Percentiles rank a stretch among this genome's conserved stretches.
phyloP scores from a whole-genome alignment of 805 yeast species.

The Candida ortonii region DNA sequence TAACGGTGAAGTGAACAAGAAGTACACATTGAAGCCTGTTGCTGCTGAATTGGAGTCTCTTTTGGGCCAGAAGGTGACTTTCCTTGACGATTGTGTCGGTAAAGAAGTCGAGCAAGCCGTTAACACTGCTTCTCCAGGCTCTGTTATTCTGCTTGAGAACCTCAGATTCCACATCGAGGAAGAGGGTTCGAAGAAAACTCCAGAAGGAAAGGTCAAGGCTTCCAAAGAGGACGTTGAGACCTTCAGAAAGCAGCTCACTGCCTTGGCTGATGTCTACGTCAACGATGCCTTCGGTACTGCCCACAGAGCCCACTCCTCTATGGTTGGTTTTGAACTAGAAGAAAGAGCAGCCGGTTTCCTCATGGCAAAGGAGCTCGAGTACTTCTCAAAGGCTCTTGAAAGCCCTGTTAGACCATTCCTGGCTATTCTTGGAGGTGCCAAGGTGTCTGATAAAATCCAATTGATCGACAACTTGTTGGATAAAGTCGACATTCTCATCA shows the following conservation, averaged over 20 bases:
- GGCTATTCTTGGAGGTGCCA: slow-evolving; percentile 99
- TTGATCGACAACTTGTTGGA: slow-evolving; percentile 94
- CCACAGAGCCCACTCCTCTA: slow-evolving; percentile 99
- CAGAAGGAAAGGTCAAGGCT: slow-evolving; percentile 94
- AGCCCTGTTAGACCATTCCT: slow-evolving; percentile 97
- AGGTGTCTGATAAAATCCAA: slow-evolving; percentile 98
- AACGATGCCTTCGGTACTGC: slow-evolving; percentile 99
- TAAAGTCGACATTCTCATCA: slow-evolving; percentile 90
- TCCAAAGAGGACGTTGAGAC: slow-evolving; percentile 75
- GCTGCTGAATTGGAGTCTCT: slow-evolving; percentile 83
- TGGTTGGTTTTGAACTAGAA: slow-evolving; percentile 95
- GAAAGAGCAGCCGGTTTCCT: slow-evolving; percentile 99
- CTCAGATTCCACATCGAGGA: slow-evolving; percentile 98
- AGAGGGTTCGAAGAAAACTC: slow-evolving; percentile 79
- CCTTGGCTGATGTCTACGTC: slow-evolving; percentile 94
- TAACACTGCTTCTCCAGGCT: slow-evolving; percentile 69
- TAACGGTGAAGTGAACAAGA: slow-evolving; percentile 83
- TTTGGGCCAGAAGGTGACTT: slow-evolving; percentile 69
- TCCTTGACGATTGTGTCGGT: slow-evolving; percentile 92
- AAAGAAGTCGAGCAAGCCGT: slow-evolving; percentile 80
- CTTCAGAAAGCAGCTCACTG: slow-evolving; percentile 87
- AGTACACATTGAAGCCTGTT: slow-evolving; percentile 92
- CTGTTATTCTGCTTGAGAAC: slow-evolving; percentile 91
- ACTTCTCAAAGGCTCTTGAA: slow-evolving; percentile 98
- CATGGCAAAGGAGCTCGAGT: slow-evolving; percentile 94